These are phyloP conservation scores for Globomyces pollinis-pini DNA, from an alignment of 192 early-diverging fungal genomes.

Conservation along the genomic window DNA sequence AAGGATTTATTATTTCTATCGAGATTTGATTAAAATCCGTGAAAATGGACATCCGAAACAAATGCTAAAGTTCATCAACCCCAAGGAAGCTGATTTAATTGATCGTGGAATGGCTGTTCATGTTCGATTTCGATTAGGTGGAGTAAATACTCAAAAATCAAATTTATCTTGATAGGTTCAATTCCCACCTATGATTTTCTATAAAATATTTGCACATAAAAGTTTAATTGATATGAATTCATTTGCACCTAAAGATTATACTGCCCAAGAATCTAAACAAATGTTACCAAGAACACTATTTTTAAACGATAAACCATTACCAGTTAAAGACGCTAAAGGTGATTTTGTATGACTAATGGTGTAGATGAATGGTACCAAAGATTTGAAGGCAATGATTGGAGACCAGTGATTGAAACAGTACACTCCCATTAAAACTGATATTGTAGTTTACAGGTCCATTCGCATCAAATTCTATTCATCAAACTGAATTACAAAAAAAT, in stretches of 20 bases:
- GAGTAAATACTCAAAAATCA: too few species aligned
- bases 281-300: constrained; percentile 33
- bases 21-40: constrained; percentile 47
- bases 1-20: constrained; percentile 43
- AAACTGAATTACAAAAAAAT: constrained; percentile 12
- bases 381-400: constrained; percentile 54
- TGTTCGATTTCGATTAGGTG: constrained; percentile 51
- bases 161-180: neutral
- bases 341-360: neutral
- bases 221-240: constrained; percentile 50
- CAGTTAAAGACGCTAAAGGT: neutral
- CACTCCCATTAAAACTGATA: neutral
- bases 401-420: constrained; percentile 47
- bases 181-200: constrained; percentile 53
- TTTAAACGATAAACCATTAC: constrained; percentile 15
- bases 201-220: constrained; percentile 53
- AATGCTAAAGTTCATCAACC: constrained; percentile 52
- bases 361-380: constrained; percentile 45
- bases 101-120: constrained; percentile 40
- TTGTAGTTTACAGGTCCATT: neutral
- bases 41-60: constrained; percentile 41
- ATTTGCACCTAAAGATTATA: constrained; percentile 56
- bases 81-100: constrained; percentile 45
- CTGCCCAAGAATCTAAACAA: constrained; percentile 26
- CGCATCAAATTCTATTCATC: neutral